Evolutionary conservation across 106 monocot genomes (phyloP).

Genomic region (Amphibolis antarctica): DNA sequence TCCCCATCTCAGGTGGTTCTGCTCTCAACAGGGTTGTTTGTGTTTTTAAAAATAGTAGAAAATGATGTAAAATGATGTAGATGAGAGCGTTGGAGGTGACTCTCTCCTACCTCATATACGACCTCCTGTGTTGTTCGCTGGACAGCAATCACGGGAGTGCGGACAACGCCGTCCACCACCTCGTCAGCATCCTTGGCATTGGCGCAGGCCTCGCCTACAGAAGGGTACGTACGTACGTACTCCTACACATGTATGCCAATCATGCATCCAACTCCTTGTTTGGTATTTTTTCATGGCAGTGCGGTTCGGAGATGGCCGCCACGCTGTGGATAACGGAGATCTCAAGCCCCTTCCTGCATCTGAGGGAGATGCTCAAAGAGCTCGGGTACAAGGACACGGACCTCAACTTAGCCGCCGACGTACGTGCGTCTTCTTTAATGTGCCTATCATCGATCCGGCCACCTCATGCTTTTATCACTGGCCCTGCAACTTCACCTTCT

Average conservation of each 20-base stretch:
- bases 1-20: slow-evolving; percentile 38
- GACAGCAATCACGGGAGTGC: slow-evolving; percentile 21
- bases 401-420: slow-evolving; percentile 41
- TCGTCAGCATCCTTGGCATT: slow-evolving; percentile 52
- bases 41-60: too few species aligned
- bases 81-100: slow-evolving; percentile 49
- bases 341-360: slow-evolving; percentile 60
- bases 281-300: too few species aligned
- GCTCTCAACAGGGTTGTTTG: too few species aligned
- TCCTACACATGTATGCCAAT: too few species aligned
- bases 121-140: slow-evolving; percentile 31
- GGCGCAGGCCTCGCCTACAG: slow-evolving; percentile 42
- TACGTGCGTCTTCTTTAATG: slow-evolving; percentile 8
- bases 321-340: slow-evolving; percentile 47
- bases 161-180: slow-evolving; percentile 50
- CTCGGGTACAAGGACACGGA: slow-evolving; percentile 46
- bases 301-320: slow-evolving; percentile 59
- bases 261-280: too few species aligned
- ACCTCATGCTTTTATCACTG: neutral
- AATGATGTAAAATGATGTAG: slow-evolving; percentile 32
- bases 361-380: slow-evolving; percentile 59
- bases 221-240: slow-evolving; percentile 34
- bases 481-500: neutral
- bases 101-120: slow-evolving; percentile 54
- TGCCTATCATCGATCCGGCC: neutral